Evolutionary conservation across 2,329 filamentous ascomycete genomes (phyloP).

Genomic region (Paraphoma chrysanthemicola): DNA sequence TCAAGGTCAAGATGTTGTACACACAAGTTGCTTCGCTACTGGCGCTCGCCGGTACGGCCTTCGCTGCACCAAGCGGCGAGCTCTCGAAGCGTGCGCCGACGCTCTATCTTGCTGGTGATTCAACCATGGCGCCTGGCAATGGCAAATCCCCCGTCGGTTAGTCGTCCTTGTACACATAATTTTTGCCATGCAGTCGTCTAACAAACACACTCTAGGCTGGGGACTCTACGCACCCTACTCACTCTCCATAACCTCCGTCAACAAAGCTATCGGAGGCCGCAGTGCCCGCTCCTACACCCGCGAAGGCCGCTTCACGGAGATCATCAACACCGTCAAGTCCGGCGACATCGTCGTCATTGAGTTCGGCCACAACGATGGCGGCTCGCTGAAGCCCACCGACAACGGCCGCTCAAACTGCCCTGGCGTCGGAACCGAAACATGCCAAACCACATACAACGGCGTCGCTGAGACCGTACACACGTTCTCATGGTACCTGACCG

Average conservation of each 20-base stretch:
- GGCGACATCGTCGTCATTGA: constrained; percentile 75
- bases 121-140: constrained; percentile 64
- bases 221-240: constrained; percentile 65
- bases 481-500: constrained; percentile 65
- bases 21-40: constrained; percentile 25
- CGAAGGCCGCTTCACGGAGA: constrained; percentile 68
- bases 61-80: constrained; percentile 29
- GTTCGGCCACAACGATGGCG: constrained; percentile 76
- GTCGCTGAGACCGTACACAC: constrained; percentile 65
- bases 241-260: constrained; percentile 61
- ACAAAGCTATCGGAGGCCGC: constrained; percentile 71
- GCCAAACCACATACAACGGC: constrained; percentile 60
- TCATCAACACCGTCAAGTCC: constrained; percentile 59
- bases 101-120: constrained; percentile 66
- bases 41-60: constrained; percentile 25
- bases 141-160: constrained; percentile 51
- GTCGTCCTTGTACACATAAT: neutral
- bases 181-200: neutral
- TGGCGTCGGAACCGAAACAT: constrained; percentile 62
- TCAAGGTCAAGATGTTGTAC: constrained; percentile 23
- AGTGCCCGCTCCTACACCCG: constrained; percentile 71
- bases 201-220: constrained; percentile 59
- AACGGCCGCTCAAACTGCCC: constrained; percentile 68
- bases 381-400: constrained; percentile 60
- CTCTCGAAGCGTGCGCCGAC: constrained; percentile 47